Evolutionary conservation across 176 grass and related monocot species (phyloP).

Genomic region (Sorghum bicolor): Sorghum_bicolor_NCBIv3 NC_012872.2:73106001-73106500

Average conservation of each 20-base stretch:
- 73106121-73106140: neutral
- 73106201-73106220: constrained; percentile 33
- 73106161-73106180: neutral
- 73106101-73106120: neutral
- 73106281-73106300: constrained; percentile 7
- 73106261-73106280: neutral
- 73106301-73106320: neutral
- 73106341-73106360: neutral
- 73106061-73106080: neutral
- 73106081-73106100: neutral
- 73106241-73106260: neutral
- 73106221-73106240: neutral
- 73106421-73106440: constrained; percentile 3
- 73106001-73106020: neutral
- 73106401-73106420: neutral
- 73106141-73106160: neutral
- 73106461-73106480: neutral
- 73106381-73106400: neutral
- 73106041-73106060: neutral
- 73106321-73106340: constrained; percentile 10
- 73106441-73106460: neutral
- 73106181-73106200: constrained; percentile 24
- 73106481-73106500: neutral
- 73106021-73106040: neutral
- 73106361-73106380: neutral